Percentiles rank a stretch among this genome's conserved stretches.
phyloP scores from a whole-genome alignment of 208 protist species.

The Crithidia fasciculata region DNA sequence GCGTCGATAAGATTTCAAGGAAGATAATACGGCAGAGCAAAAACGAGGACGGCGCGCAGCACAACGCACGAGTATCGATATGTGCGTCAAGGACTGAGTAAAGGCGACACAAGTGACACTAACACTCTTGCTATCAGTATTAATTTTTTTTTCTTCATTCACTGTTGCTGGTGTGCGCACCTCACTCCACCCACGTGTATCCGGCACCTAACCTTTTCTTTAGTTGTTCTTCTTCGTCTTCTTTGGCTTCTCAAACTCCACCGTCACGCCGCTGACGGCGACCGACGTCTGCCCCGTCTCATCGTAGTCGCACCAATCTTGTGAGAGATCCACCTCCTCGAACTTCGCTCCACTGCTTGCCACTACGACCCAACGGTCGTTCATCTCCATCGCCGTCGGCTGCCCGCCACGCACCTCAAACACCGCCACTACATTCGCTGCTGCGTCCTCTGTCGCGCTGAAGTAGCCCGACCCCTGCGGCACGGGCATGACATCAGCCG shows the following conservation, averaged over 20 bases:
- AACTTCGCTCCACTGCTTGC: slow-evolving; percentile 37
- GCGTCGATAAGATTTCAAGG: no score
- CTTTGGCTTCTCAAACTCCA: slow-evolving; percentile 52
- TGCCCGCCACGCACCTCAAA: slow-evolving; percentile 75
- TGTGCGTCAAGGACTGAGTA: no score
- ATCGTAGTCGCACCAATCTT: slow-evolving; percentile 83
- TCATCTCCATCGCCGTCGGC: slow-evolving; percentile 62
- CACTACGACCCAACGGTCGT: slow-evolving; percentile 67
- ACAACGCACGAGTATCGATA: no score
- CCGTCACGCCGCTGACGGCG: slow-evolving; percentile 41
- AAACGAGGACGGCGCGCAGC: no score
- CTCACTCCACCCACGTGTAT: no score
- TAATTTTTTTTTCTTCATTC: no score
- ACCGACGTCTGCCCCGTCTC: slow-evolving; percentile 40
- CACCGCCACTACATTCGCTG: slow-evolving; percentile 29
- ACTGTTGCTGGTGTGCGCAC: no score
- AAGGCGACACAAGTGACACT: no score
- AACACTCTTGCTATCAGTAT: no score
- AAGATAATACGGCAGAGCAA: no score
- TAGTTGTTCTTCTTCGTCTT: slow-evolving; percentile 24
- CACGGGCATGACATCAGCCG: slow-evolving; percentile 38
- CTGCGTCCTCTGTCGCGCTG: slow-evolving; percentile 18
- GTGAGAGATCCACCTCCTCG: slow-evolving; percentile 59
- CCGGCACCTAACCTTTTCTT: no score
- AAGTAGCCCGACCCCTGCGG: slow-evolving; percentile 16